These are phyloP conservation scores for Starmera amethionina DNA, from an alignment of 805 yeast species.

Conservation along the genomic window DNA sequence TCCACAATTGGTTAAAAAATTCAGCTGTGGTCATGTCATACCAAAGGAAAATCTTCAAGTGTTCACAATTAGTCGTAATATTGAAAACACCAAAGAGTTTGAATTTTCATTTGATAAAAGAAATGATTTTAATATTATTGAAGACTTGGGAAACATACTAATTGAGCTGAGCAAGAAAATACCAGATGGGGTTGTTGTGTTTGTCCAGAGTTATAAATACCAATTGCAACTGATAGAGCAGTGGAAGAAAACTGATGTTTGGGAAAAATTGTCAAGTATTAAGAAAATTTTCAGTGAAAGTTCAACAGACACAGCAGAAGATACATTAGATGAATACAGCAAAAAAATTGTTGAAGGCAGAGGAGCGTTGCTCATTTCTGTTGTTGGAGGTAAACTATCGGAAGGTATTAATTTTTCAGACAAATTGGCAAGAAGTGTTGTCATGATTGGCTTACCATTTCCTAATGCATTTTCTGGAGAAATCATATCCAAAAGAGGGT, in stretches of 20 bases:
- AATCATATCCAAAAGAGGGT: slow-evolving; percentile 58
- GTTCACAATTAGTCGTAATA: slow-evolving; percentile 30
- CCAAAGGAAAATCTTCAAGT: slow-evolving; percentile 61
- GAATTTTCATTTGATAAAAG: slow-evolving; percentile 68
- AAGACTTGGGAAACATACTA: slow-evolving; percentile 40
- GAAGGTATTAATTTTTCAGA: slow-evolving; percentile 92
- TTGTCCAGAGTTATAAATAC: slow-evolving; percentile 79
- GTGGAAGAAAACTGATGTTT: slow-evolving; percentile 39
- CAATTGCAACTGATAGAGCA: slow-evolving; percentile 35
- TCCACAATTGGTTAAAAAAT: slow-evolving; percentile 32
- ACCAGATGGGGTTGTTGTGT: slow-evolving; percentile 72
- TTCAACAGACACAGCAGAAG: slow-evolving; percentile 36
- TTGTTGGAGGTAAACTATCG: slow-evolving; percentile 87
- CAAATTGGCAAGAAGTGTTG: slow-evolving; percentile 75
- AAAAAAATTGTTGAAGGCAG: slow-evolving; percentile 23
- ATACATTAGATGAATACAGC: slow-evolving; percentile 42
- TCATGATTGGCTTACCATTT: slow-evolving; percentile 82
- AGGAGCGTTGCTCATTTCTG: slow-evolving; percentile 71
- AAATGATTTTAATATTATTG: slow-evolving; percentile 32
- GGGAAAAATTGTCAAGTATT: slow-evolving; percentile 22
- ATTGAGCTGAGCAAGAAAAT: slow-evolving; percentile 30
- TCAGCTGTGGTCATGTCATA: slow-evolving; percentile 78
- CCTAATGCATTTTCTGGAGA: slow-evolving; percentile 84
- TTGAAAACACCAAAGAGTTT: slow-evolving; percentile 21
- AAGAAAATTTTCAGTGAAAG: slow-evolving; percentile 55